Base-by-base conservation (phyloP, 2,329 filamentous ascomycete genomes). In the Pseudopithomyces maydicus region DNA sequence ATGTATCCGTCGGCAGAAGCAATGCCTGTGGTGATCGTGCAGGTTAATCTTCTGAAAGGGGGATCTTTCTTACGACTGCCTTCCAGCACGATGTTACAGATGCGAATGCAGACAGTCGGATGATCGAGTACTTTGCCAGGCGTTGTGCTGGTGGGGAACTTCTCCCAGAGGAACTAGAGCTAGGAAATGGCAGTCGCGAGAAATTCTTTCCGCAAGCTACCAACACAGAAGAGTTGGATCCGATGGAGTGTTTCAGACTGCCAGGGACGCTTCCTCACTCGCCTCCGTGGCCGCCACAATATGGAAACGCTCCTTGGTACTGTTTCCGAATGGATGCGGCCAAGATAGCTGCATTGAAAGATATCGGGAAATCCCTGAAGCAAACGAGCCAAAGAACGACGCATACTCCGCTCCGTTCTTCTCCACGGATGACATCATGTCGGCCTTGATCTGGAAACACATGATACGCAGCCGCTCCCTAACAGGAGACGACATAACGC, bases 241-340 rank as follows among this genome's bases (percentile, higher is more conserved):
- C 35, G 2, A 17, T 48, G 11, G 32, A 36, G 12, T 48, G 17
- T 15, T 38, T 48, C 19, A 32, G 32, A 7, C 7, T 36, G 11
- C 45, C 45, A 22, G 35, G 29, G 32, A 36, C 36, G 29, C 45
- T 48, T n/a, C 45, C 45, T 14, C 36, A 33, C 8, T 36, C 45
- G 11, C 45, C 45, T 20, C 32, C 45, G 3, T 48, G 45, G 45
- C 45, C 45, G n/a, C 45, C 45, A 11, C 45, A 48, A 10, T 48
- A 48, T 22, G 45, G 45, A n/a, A 36, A 48, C 19, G 45, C 45
- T 14, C 45, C 45, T 5, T 48, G 45, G 45, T 32, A 48, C 45
- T 48, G 45, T 10, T 48, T 48, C 15, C 45, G 45, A 17, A 36
- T 48, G 20, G 2, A 19, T 10, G 32, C 45, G 0, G 35, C 29